Evolutionary conservation across 1,284 basidiomycete genomes (phyloP).

Genomic region (Ceratobasidium sp.): DNA sequence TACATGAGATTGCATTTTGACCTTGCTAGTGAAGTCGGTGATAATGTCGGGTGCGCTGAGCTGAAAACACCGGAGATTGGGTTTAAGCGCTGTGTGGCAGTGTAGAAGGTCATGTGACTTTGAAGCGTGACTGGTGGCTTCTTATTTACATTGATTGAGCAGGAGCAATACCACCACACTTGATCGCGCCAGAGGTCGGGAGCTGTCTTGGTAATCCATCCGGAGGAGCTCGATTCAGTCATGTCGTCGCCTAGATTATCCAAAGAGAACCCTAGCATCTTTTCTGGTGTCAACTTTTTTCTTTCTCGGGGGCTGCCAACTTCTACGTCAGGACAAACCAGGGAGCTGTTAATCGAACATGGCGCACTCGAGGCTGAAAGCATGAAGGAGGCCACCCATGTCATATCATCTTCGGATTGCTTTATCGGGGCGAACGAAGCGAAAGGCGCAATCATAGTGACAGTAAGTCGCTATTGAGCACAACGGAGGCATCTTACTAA

Average conservation of each 20-base stretch:
- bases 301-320: slow-evolving; percentile 14
- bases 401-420: slow-evolving; percentile 28
- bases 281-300: slow-evolving; percentile 32
- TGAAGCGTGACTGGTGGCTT: slow-evolving; percentile 23
- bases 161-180: neutral
- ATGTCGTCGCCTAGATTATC: neutral
- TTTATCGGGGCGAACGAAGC: slow-evolving; percentile 23
- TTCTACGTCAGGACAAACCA: neutral
- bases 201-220: no score
- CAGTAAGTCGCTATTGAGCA: neutral
- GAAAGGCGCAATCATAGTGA: slow-evolving; percentile 11
- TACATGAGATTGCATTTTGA: no score
- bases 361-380: slow-evolving; percentile 25
- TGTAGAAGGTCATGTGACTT: slow-evolving; percentile 30
- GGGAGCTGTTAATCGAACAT: slow-evolving; percentile 24
- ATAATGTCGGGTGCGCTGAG: no score
- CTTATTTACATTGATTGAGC: no score
- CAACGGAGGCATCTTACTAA: neutral
- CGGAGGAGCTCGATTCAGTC: no score
- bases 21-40: no score
- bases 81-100: no score
- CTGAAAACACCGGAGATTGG: no score
- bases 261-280: neutral
- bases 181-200: no score
- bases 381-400: slow-evolving; percentile 10